Evolutionary conservation across 441 rosid species (phyloP), one percentile per base, ranked within the genome.

Genomic region (Rhodomyrtus psidioides): DNA sequence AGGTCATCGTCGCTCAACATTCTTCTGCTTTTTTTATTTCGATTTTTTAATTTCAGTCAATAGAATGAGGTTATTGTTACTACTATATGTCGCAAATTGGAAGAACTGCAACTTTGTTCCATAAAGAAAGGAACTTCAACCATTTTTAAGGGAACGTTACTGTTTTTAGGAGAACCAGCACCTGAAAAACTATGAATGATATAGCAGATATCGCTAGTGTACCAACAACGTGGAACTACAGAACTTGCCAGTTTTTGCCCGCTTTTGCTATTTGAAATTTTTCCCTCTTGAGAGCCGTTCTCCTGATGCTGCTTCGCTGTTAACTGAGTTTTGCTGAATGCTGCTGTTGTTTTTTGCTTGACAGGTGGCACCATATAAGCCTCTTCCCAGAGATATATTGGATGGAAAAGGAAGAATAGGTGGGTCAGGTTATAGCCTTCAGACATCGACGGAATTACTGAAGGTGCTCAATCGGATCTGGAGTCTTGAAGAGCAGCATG

Each of bases 401-500:
- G 56, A 83, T 82, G 75, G n/a, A 56, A 86, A 83, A 60, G 84
- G 44, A 59, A 70, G 51, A 59, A 49, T 82, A 27, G 82, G 51
- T 16, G 62, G 60, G 55, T 82, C 87, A 12, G 59, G 60, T 56
- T 46, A 56, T 54, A 26, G 82, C 82, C 81, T 65, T 46, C 51
- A 74, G 55, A 65, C 88, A 55, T 86, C 88, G 39, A 83, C 65
- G 26, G 88, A 86, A 65, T 51, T 86, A 34, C 39, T 86, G 85
- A 86, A 86, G 79, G 53, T 86, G 51, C 84, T 86, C 26, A 86
- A 86, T 34, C 84, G 84, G 21, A 86, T 86, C 51, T 86, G 87
- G 87, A 82, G 85, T 83, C 87, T 86, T 23, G 87, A 86, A 55
- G 87, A 86, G 82, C 87, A 82, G 62, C 87, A 86, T 54, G 57